Conservation (phyloP, 495 filamentous ascomycete genomes). For the Sphaerosporella brunnea region DNA sequence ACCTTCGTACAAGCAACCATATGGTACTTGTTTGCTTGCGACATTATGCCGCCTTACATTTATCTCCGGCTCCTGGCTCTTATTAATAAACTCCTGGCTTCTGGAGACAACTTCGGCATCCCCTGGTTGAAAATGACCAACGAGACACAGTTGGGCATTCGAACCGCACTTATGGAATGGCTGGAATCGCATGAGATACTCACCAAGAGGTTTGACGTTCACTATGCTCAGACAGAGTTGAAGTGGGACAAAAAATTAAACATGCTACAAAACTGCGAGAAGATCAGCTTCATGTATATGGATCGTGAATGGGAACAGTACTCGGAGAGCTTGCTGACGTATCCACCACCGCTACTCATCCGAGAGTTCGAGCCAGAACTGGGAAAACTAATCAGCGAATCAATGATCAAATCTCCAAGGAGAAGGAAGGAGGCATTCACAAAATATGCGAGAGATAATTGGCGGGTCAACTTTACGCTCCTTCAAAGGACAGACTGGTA, state of each 20-base stretch:
- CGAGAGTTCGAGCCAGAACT: not conserved
- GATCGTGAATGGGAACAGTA: not conserved
- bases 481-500: not conserved
- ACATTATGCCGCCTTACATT: conserved; percentile 4
- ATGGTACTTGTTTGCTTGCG: not conserved
- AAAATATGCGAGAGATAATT: conserved; percentile 1
- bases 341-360: not conserved
- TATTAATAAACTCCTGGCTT: not conserved
- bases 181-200: not conserved
- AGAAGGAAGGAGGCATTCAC: not conserved
- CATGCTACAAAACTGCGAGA: not conserved
- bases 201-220: not conserved
- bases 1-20: not conserved
- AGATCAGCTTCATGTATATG: not conserved
- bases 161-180: not conserved
- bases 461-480: not conserved
- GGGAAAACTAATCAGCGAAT: not conserved
- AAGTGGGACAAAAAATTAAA: not conserved
- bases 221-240: not conserved
- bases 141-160: not conserved
- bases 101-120: conserved; percentile 1
- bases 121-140: not conserved
- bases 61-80: not conserved
- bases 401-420: no score
- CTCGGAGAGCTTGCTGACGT: not conserved